These are phyloP conservation scores for Ganoderma resinaceum DNA, from an alignment of 1,284 basidiomycete genomes.

Conservation along the genomic window DNA sequence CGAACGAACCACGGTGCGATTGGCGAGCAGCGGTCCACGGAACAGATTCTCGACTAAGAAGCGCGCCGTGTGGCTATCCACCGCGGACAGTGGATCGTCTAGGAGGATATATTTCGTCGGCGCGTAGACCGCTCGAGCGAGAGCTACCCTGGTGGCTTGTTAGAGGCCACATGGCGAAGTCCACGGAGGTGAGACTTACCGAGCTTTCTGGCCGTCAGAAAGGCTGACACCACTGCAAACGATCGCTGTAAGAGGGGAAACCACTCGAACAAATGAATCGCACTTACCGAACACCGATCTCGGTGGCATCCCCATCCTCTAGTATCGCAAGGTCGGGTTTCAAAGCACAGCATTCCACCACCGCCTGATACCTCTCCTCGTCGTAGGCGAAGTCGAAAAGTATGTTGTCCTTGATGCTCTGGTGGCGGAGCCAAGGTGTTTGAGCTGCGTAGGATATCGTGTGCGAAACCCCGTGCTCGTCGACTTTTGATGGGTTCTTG, in stretches of 20 bases:
- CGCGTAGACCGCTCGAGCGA: constrained; percentile 75
- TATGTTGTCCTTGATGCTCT: constrained; percentile 75
- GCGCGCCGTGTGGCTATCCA: constrained; percentile 79
- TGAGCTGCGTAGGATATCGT: constrained; percentile 87
- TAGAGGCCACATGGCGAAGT: no score
- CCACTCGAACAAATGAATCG: background rate
- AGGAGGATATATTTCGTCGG: constrained; percentile 65
- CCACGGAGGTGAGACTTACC: no score
- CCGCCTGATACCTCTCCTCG: constrained; percentile 66
- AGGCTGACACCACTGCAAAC: constrained; percentile 57
- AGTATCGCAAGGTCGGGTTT: constrained; percentile 63
- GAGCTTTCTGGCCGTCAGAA: constrained; percentile 71
- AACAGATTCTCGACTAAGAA: constrained; percentile 71
- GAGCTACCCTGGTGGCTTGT: constrained; percentile 57
- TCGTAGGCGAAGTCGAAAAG: constrained; percentile 74
- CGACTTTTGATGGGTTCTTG: constrained; percentile 65
- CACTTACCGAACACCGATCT: constrained; percentile 45
- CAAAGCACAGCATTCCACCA: constrained; percentile 77
- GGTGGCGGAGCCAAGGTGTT: constrained; percentile 82
- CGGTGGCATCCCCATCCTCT: constrained; percentile 49
- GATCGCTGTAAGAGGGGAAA: background rate
- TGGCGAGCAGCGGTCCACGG: constrained; percentile 66
- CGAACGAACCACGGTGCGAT: constrained; percentile 69
- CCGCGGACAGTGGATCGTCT: constrained; percentile 79
- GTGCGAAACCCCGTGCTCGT: constrained; percentile 71